phyloP scores from a whole-genome alignment of 2,329 filamentous ascomycete species.

The Geosmithia morbida region DNA sequence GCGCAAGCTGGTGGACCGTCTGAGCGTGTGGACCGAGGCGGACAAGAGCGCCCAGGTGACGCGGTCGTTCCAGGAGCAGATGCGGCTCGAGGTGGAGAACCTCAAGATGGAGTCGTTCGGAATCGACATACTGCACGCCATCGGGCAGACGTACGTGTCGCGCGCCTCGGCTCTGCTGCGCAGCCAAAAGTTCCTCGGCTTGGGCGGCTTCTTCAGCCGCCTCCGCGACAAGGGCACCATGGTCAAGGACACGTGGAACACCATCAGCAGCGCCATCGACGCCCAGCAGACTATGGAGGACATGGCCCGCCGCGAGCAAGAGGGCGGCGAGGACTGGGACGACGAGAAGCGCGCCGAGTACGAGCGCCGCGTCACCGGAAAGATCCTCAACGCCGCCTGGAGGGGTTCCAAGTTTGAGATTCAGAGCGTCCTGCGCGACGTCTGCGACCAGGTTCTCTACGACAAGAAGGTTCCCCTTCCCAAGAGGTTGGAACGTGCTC shows the following conservation, averaged over 20 bases:
- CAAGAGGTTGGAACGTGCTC: slow-evolving; percentile 82
- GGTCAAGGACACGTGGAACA: slow-evolving; percentile 97
- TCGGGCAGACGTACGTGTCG: slow-evolving; percentile 77
- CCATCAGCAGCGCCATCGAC: slow-evolving; percentile 89
- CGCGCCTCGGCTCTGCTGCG: slow-evolving; percentile 84
- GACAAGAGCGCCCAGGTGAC: slow-evolving; percentile 82
- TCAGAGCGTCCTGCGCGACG: slow-evolving; percentile 84
- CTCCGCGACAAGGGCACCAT: slow-evolving; percentile 94
- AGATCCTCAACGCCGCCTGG: slow-evolving; percentile 96
- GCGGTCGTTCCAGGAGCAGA: slow-evolving; percentile 84
- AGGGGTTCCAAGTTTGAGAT: slow-evolving; percentile 95
- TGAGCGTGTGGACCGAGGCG: slow-evolving; percentile 94
- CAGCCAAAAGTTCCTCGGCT: slow-evolving; percentile 92
- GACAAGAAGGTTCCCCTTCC: slow-evolving; percentile 62
- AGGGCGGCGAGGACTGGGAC: slow-evolving; percentile 93
- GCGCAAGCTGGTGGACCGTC: slow-evolving; percentile 74
- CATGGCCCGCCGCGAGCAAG: slow-evolving; percentile 92
- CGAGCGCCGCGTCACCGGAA: slow-evolving; percentile 88
- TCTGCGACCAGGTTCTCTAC: slow-evolving; percentile 78
- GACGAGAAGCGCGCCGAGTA: slow-evolving; percentile 95
- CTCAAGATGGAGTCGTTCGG: slow-evolving; percentile 99
- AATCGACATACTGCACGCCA: slow-evolving; percentile 88
- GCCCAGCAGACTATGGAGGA: slow-evolving; percentile 98
- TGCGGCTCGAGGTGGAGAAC: slow-evolving; percentile 86
- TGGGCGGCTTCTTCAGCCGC: slow-evolving; percentile 85